phyloP scores from a whole-genome alignment of 2,329 filamentous ascomycete species.

The Bisporella sp. region DNA sequence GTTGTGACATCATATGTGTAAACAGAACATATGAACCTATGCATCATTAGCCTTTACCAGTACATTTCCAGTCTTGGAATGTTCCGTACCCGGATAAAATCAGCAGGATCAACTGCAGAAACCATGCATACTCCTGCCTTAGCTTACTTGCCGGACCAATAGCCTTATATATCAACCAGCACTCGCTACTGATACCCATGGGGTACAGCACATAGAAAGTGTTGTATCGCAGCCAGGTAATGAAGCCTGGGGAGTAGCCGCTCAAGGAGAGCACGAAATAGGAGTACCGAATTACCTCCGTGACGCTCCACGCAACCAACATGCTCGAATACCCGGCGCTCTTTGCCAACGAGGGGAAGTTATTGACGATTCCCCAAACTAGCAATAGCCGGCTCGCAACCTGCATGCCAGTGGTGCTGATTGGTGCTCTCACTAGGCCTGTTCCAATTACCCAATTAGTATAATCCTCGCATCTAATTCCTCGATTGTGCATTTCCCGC shows the following conservation, averaged over 20 bases:
- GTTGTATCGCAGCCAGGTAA: slow-evolving; percentile 84
- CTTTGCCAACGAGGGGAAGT: slow-evolving; percentile 60
- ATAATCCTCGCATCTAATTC: not conserved
- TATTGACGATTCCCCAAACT: slow-evolving; percentile 75
- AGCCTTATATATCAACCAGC: slow-evolving; percentile 67
- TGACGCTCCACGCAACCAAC: slow-evolving; percentile 82
- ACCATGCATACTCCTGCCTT: slow-evolving; percentile 46
- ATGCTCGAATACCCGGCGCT: slow-evolving; percentile 64
- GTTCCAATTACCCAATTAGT: not conserved
- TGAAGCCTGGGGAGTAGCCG: slow-evolving; percentile 51
- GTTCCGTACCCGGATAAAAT: slow-evolving; percentile 65
- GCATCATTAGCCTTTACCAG: slow-evolving; percentile 11
- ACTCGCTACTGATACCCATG: slow-evolving; percentile 83
- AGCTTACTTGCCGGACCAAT: slow-evolving; percentile 50
- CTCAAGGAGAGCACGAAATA: slow-evolving; percentile 77
- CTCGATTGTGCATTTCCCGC: too few relatives aligned
- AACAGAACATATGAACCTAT: slow-evolving; percentile 70
- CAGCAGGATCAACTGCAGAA: slow-evolving; percentile 57
- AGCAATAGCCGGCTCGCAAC: slow-evolving; percentile 81
- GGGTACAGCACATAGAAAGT: slow-evolving; percentile 93
- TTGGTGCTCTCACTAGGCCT: slow-evolving; percentile 80
- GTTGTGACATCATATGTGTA: slow-evolving; percentile 90
- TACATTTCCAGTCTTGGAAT: not conserved
- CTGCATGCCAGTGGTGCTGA: slow-evolving; percentile 84
- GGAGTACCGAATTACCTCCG: slow-evolving; percentile 87